phyloP scores from a whole-genome alignment of 2,329 filamentous ascomycete genomes.

The Davidsoniella neocaledoniae region DNA sequence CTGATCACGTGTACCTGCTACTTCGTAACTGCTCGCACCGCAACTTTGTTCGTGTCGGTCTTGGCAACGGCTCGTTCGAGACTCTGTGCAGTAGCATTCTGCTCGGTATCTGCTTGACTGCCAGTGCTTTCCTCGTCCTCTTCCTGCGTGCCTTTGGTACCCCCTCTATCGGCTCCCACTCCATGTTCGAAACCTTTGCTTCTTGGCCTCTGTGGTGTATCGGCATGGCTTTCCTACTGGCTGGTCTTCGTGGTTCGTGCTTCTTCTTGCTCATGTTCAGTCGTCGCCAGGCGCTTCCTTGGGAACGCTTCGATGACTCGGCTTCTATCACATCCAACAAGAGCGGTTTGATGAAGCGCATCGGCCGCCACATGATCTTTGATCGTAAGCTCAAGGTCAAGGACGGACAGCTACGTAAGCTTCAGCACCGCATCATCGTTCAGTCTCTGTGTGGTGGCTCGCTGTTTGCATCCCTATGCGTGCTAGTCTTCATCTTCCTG shows the following conservation, averaged over 20 bases:
- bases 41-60: conserved; percentile 35
- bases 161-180: conserved; percentile 23
- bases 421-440: conserved; percentile 28
- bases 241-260: conserved; percentile 28
- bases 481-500: conserved; percentile 26
- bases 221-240: conserved; percentile 26
- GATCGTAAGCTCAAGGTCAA: conserved; percentile 29
- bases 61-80: conserved; percentile 34
- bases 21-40: conserved; percentile 31
- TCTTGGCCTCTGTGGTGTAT: conserved; percentile 30
- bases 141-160: conserved; percentile 23
- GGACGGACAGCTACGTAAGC: conserved; percentile 24
- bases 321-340: conserved; percentile 15
- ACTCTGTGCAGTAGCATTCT: conserved; percentile 30
- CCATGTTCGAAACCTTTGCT: conserved; percentile 25
- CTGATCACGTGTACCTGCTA: conserved; percentile 29
- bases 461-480: conserved; percentile 21
- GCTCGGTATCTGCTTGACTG: conserved; percentile 25
- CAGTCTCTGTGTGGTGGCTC: conserved; percentile 25
- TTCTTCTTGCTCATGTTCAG: conserved; percentile 31
- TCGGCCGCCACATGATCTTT: conserved; percentile 29
- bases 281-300: conserved; percentile 28
- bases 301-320: conserved; percentile 30
- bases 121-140: conserved; percentile 24
- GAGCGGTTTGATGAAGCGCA: conserved; percentile 17